A percentile compares a stretch with the other conserved stretches of the same genome.
Evolutionary conservation across 805 yeast species (phyloP).

Genomic region (Novakomyces olei): DNA sequence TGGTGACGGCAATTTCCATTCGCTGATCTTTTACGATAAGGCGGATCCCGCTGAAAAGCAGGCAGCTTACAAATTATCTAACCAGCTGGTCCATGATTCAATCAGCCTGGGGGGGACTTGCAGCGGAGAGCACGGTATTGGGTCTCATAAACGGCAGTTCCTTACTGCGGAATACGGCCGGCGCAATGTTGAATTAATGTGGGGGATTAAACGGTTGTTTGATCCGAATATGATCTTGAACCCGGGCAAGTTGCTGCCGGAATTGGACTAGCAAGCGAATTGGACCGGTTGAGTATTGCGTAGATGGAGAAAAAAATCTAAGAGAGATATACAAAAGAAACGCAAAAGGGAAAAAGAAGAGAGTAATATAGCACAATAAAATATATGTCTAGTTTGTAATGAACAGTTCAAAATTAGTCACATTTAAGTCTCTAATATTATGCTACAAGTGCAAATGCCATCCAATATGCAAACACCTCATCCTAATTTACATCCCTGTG

Average conservation of each 20-base stretch:
- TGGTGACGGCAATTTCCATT: constrained; percentile 85
- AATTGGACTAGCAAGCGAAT: no score
- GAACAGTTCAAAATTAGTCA: no score
- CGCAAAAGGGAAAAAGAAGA: no score
- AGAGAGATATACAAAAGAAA: no score
- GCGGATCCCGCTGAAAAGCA: constrained; percentile 23
- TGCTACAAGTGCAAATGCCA: no score
- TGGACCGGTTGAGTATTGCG: no score
- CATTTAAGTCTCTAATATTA: no score
- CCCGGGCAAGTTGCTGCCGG: constrained; percentile 23
- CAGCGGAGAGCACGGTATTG: constrained; percentile 31
- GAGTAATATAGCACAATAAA: no score
- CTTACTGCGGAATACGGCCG: constrained; percentile 44
- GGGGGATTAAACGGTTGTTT: constrained; percentile 46
- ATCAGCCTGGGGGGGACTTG: constrained; percentile 64
- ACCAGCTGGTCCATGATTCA: constrained; percentile 51
- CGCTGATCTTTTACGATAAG: constrained; percentile 42
- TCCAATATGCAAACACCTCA: no score
- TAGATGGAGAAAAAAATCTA: no score
- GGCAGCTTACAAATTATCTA: constrained; percentile 34
- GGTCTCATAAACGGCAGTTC: constrained; percentile 14
- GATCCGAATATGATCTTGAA: constrained; percentile 58
- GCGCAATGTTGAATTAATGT: constrained; percentile 47
- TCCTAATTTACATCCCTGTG: no score
- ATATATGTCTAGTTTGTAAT: no score